Base-by-base conservation (phyloP, 192 early-diverging fungal species). In the Coemansia sp. region DNA sequence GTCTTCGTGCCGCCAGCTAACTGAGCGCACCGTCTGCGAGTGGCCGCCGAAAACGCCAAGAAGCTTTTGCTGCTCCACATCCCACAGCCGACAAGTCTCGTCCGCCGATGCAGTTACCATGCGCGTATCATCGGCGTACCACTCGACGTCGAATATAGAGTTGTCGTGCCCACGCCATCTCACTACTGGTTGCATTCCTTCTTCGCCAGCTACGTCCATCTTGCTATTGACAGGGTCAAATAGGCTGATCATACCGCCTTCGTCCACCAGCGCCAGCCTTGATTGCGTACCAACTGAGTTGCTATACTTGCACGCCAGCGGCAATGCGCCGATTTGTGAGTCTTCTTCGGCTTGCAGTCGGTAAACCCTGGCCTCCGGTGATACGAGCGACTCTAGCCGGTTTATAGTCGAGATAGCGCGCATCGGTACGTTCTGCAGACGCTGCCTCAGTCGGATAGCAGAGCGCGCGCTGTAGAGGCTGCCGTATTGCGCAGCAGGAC, bases 81-180 rank as follows among this genome's bases (percentile, higher is more conserved):
- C 95, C 88, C 92, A 92, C 39, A 97, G 65, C 8, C 83, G 76
- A 31, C 88, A 87, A 1, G 86, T 88, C 57, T 90, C 87, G 75
- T 97, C 95, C 24, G 91, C 94, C 8, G 91, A 87, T 16, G 89
- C 91, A 6, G 95, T 90, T 11, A 90, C 90, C 50, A 93, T 64
- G 53, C 75, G 80, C 16, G 73, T 67, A 73, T 94, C 91, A 66
- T 93, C 89, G 7, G 68, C 69, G 34, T 88, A 88, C 94, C 94
- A 97, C 33, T 86, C 84, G 7, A 94, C 70, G 74, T 97, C 95
- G 58, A 94, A 90, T n/a, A 94, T 86, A 4, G 93, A 89, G 76
- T 94, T 94, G 34, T 85, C 73, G 55, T 97, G 95, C 0, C 89
- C 92, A 38, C 79, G 66, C 84, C 84, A 85, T 12, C 68, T 67